phyloP scores from a whole-genome alignment of 2,329 filamentous ascomycete genomes.

The Teratosphaeria pseudoeucalypti region DNA sequence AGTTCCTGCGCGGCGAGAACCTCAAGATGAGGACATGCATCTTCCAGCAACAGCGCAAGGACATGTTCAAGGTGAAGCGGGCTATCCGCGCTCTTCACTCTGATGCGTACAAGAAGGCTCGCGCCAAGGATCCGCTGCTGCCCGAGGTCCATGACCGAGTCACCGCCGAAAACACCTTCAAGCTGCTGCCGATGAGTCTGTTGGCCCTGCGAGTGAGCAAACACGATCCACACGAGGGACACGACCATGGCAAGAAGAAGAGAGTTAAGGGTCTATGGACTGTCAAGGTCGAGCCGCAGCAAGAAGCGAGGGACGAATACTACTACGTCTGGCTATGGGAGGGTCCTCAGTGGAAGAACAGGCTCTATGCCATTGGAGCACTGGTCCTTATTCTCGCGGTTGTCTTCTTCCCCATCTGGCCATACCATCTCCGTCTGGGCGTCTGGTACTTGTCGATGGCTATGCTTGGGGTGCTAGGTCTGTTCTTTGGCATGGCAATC shows the following conservation, averaged over 20 bases:
- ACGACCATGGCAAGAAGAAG: slow-evolving; percentile 65
- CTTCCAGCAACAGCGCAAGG: slow-evolving; percentile 89
- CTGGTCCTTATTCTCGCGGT: slow-evolving; percentile 75
- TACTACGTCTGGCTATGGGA: slow-evolving; percentile 98
- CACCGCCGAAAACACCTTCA: slow-evolving; percentile 86
- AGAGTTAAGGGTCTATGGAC: slow-evolving; percentile 93
- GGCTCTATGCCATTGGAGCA: slow-evolving; percentile 78
- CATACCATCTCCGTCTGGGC: slow-evolving; percentile 75
- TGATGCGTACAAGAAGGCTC: slow-evolving; percentile 77
- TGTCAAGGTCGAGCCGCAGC: slow-evolving; percentile 89
- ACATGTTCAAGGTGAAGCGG: slow-evolving; percentile 98
- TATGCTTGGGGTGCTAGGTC: slow-evolving; percentile 74
- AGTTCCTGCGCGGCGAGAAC: slow-evolving; percentile 73
- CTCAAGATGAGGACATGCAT: slow-evolving; percentile 87
- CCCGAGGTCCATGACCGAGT: slow-evolving; percentile 81
- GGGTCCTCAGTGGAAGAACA: slow-evolving; percentile 84
- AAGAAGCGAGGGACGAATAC: slow-evolving; percentile 75
- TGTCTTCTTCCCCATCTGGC: slow-evolving; percentile 95
- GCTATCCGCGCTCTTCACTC: slow-evolving; percentile 84
- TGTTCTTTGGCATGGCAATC: slow-evolving; percentile 97
- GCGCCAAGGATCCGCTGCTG: slow-evolving; percentile 78
- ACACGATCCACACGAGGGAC: slow-evolving; percentile 64
- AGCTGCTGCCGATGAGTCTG: slow-evolving; percentile 86
- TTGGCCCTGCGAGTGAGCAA: slow-evolving; percentile 85
- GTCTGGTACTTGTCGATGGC: slow-evolving; percentile 98